Base-by-base conservation (phyloP, 495 filamentous ascomycete genomes). In the Xylaria palmicola region DNA sequence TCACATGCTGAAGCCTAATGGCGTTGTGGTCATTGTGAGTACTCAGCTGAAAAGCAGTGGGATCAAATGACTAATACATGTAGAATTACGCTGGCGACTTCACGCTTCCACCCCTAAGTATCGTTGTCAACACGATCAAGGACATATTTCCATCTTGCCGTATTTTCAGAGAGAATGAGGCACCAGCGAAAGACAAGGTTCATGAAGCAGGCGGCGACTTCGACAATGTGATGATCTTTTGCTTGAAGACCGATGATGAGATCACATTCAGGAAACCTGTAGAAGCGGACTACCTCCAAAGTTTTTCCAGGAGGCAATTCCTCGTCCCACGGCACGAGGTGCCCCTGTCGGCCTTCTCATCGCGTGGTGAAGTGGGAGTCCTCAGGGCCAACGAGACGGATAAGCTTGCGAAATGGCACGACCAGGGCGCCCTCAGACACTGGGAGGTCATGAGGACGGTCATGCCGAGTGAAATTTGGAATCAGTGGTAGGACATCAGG, bases 1-100 rank as follows among this genome's bases (percentile, higher is more conserved):
- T 52, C 71, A 80, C 1, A 81, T 97, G 15, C 82, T 98, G 36
- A 89, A 84, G 56, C 81, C 86, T 0, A 81, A 90, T 56, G 94
- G 94, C 43, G 89, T 91, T 36, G 88, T 97, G 61, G 94, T 93
- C 20, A 94, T 98, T 64, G 91, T 94, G 79, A 76, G 87, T 77
- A 44, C 57, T 61, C 40, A 37, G 24, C 17, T 41, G 34, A 52
- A 34, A 22, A 13, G 15, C 6, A 27, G n/a, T 2, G 15, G 9
- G n/a, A n/a, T n/a, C 8, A 56, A 20, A 44, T 49, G 3, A 49
- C 59, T 68, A 36, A 68, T 48, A 40, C 30, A 10, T 43, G 36
- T 37, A 96, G 91, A 98, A 98, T 76, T 98, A 97, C 75, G 94
- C 93, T n/a, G 94, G 92, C 41, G 93, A 98, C 70, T 81, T 97